These are phyloP conservation scores for Metschnikowia dekortorum DNA, from an alignment of 805 yeast species.

Conservation along the genomic window DNA sequence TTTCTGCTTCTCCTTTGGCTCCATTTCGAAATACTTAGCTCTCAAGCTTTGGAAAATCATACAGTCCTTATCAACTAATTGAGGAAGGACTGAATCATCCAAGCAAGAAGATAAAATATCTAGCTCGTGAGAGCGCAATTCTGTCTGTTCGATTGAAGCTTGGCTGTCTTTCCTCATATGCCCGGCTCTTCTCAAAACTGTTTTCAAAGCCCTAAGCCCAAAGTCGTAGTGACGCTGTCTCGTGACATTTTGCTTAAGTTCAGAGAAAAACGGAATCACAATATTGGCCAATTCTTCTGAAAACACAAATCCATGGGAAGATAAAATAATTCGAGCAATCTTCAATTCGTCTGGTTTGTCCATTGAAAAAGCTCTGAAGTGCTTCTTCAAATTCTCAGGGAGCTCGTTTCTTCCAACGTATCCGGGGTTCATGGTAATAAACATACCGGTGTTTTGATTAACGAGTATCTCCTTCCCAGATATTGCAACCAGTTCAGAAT, in stretches of 20 bases:
- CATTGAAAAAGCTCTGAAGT: slow-evolving; percentile 75
- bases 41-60: slow-evolving; percentile 22
- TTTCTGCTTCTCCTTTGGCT: slow-evolving; percentile 18
- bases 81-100: slow-evolving; percentile 62
- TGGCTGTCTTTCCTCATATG: slow-evolving; percentile 26
- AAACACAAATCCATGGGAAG: slow-evolving; percentile 62
- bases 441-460: slow-evolving; percentile 58
- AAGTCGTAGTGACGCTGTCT: slow-evolving; percentile 80
- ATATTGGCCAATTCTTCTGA: slow-evolving; percentile 42
- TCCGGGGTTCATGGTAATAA: slow-evolving; percentile 87
- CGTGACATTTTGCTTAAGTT: slow-evolving; percentile 40
- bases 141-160: neutral
- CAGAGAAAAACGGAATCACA: slow-evolving; percentile 52
- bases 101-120: slow-evolving; percentile 37
- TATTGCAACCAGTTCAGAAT: slow-evolving; percentile 31
- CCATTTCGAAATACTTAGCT: slow-evolving; percentile 15
- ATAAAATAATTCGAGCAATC: slow-evolving; percentile 69
- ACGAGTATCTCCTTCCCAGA: slow-evolving; percentile 40
- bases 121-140: slow-evolving; percentile 4
- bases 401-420: slow-evolving; percentile 78
- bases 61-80: slow-evolving; percentile 54
- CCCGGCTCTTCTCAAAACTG: slow-evolving; percentile 59
- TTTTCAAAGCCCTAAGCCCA: slow-evolving; percentile 79
- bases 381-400: slow-evolving; percentile 81
- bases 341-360: slow-evolving; percentile 60